Conservation (phyloP, 2,329 filamentous ascomycete genomes). For the Talaromyces piceae region DNA sequence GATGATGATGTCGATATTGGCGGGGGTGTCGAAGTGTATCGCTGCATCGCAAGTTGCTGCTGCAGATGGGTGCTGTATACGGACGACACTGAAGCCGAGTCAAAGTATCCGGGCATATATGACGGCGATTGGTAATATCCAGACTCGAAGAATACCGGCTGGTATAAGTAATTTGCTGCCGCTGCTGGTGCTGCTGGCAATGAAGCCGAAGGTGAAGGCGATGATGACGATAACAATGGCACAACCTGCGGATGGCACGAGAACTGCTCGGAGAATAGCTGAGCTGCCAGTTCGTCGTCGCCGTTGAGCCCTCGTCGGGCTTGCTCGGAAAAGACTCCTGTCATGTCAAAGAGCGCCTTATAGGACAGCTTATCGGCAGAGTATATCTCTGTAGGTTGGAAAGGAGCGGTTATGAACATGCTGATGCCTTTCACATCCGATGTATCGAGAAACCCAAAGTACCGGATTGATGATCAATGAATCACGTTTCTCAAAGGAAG, state of each 20-base stretch:
- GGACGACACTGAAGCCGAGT: background rate
- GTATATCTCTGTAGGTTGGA: background rate
- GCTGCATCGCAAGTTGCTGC: background rate
- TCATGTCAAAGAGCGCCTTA: constrained; percentile 1
- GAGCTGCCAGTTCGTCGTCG: background rate
- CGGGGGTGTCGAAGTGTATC: too few relatives aligned
- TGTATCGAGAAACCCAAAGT: too few relatives aligned
- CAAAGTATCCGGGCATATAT: background rate
- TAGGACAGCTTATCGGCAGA: background rate
- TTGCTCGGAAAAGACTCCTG: constrained; percentile 6
- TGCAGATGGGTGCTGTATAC: background rate
- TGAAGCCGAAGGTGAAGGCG: too few relatives aligned
- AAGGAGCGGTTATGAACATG: background rate
- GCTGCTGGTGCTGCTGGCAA: too few relatives aligned
- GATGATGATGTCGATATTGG: background rate
- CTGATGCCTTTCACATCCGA: too few relatives aligned
- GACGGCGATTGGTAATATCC: background rate
- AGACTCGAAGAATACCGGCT: background rate
- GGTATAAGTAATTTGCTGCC: background rate
- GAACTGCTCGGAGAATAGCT: constrained; percentile 1
- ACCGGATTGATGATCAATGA: background rate
- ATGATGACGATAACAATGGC: background rate
- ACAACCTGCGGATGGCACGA: background rate
- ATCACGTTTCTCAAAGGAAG: background rate
- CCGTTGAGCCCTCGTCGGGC: constrained; percentile 1